Percentiles rank a stretch among this genome's conserved stretches.
These are phyloP conservation scores for Fusarium pseudoanthophilum DNA, from an alignment of 2,329 filamentous ascomycete genomes.

Conservation along the genomic window DNA sequence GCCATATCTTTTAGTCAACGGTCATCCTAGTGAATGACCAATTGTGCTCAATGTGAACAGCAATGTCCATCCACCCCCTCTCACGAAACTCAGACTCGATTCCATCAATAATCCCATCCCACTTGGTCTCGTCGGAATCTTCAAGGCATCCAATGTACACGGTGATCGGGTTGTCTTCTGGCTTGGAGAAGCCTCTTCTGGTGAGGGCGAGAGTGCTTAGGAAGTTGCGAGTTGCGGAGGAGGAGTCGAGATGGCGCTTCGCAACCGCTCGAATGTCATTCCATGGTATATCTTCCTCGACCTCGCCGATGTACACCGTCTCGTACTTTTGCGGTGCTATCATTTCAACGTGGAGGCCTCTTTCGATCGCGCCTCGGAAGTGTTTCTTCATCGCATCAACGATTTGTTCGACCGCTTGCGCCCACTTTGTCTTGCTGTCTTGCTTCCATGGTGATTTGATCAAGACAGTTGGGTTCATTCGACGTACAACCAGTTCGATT, in stretches of 20 bases:
- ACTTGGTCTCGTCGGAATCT: not conserved
- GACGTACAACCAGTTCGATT: not conserved
- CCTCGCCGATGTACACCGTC: not conserved
- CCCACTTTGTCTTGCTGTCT: not conserved
- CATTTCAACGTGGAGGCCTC: not conserved
- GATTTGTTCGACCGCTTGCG: not conserved
- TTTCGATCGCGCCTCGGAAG: not conserved
- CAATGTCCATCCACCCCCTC: not conserved
- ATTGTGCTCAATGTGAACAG: constrained; percentile 2
- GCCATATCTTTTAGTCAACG: not conserved
- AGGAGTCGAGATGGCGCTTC: not conserved
- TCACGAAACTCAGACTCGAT: not conserved
- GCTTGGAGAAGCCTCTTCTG: not conserved
- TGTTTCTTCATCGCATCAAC: not conserved
- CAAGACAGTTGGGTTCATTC: not conserved
- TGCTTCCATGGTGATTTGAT: not conserved
- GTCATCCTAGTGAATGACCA: not conserved
- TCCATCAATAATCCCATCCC: not conserved
- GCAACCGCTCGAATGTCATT: not conserved
- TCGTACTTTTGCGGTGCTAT: not conserved
- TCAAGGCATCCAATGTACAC: not conserved
- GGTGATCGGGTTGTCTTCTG: not conserved
- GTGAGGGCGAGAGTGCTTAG: not conserved
- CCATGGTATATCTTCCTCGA: not conserved
- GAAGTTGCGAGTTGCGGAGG: not conserved